Evolutionary conservation across 208 protist species (phyloP).

Genomic region (Leishmania major): DNA sequence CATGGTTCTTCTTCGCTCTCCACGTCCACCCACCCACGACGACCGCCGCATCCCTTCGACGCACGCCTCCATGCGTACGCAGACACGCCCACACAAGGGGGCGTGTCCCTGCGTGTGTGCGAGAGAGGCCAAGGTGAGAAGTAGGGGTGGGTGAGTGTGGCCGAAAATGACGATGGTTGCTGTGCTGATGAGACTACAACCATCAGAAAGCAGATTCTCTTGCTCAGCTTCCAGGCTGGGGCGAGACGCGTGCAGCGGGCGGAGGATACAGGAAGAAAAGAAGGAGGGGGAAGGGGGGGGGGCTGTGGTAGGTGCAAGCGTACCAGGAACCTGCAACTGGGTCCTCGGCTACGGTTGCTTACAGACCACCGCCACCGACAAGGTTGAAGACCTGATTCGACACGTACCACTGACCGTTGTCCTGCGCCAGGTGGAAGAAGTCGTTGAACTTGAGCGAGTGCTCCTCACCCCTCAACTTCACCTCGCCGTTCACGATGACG

Average conservation of each 20-base stretch:
- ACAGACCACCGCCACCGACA: slow-evolving; percentile 81
- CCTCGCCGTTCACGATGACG: slow-evolving; percentile 85
- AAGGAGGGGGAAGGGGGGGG: background rate
- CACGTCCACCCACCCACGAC: background rate
- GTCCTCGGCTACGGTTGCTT: slow-evolving; percentile 1
- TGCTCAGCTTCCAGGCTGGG: background rate
- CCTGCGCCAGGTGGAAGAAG: slow-evolving; percentile 80
- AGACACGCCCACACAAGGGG: background rate
- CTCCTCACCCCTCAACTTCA: slow-evolving; percentile 75
- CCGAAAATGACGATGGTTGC: background rate
- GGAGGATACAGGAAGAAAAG: background rate
- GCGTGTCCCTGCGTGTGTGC: background rate
- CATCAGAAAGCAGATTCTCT: background rate
- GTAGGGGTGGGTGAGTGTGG: background rate
- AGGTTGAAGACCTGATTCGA: slow-evolving; percentile 91
- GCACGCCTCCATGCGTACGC: background rate
- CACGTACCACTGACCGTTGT: slow-evolving; percentile 83
- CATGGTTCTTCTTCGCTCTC: background rate
- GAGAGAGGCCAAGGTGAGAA: background rate
- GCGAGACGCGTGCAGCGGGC: background rate
- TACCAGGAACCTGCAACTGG: background rate
- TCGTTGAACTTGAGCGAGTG: slow-evolving; percentile 91
- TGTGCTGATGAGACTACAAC: background rate
- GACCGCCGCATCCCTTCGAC: too few species aligned
- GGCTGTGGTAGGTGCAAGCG: background rate